Base-by-base conservation (phyloP, 208 protist species). In the Wallacemonas sp. region DNA sequence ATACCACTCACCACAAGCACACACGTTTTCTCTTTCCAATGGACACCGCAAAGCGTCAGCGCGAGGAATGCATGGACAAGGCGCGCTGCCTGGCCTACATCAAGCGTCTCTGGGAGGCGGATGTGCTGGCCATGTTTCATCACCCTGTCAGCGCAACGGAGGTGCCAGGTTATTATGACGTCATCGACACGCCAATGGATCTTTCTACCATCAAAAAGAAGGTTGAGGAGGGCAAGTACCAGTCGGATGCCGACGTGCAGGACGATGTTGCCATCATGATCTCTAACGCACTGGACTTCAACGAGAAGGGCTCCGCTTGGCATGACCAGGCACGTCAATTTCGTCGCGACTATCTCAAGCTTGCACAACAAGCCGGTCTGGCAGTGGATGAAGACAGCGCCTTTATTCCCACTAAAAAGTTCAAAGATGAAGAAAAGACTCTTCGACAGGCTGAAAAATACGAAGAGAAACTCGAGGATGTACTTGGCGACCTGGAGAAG, bases 61-160 rank as follows among this genome's bases (percentile, higher is more conserved):
- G 75, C 15, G 75, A 79, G 27, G 61, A 45, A 15, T 22, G 41
- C n/a, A 59, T 90, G 17, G 67, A 89, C 39, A 88, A 86, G 66
- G 55, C 72, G 27, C 68, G 79, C 8, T 93, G 85, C 33, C 73
- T 92, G 9, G 70, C 69, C 65, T 93, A 84, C 67, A 62, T 94
- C 11, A 46, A 79, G 24, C 80, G 78, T 38, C 69, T 96, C 15
- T 93, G 88, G 87, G 80, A 82, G 9, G 68, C 74, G 11, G 91
- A 96, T 68, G 79, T 75, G 36, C 75, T 96, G 11, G 71, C 70
- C 33, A 96, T 96, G 91, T 96, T 96, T 61, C 84, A 91, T 71
- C 74, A 91, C 62, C 91, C 91, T 5, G 91, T 96, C 17, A 90
- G 80, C 66, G 74, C 56, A 31, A 82, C 77, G 4, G 88, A 91